Base-by-base conservation (phyloP, 108 stramenopile species). In the Stephanodiscus triporus region DNA sequence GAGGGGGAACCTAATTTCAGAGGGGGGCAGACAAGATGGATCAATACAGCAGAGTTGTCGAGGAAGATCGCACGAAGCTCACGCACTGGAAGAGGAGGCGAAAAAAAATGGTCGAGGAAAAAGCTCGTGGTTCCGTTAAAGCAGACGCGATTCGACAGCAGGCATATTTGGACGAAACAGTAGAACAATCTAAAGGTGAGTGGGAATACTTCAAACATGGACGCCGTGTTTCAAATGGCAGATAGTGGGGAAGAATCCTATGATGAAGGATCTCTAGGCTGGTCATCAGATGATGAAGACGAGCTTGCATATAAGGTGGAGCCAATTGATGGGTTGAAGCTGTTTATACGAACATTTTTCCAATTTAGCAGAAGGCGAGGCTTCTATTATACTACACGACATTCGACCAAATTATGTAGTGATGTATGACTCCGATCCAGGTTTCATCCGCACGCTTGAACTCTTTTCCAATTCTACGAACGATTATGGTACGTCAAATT, bases 371-470 rank as follows among this genome's bases (percentile, higher is more conserved):
- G 90, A 82, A 9, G 86, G 84, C 47, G 86, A 88, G 34, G 85
- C 87, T 22, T 63, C 81, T 22, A 61, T 88, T 47, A 65, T 98
- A 37, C 86, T 98, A 8, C 68, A 90, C 4, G 97, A 98, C 56
- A 61, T 93, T 22, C 63, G 78, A 38, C 98, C 98, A 38, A 65
- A 72, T 36, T 87, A 87, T 49, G 95, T 98, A 22, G 77, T 99
- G 9, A 55, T 97, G 69, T 97, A 95, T 70, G 97, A 99, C 56
- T 84, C 90, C 8, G 96, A 98, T 64, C 71, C 95, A 9, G 66
- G 80, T 38, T 93, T 98, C 50, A 81, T 97, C 43, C 92, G 98
- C 38, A 68, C 90, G 13, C 63, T 99, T 48, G 98, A 99, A 77
- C 85, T 96, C 26, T 85, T 89, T 68, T 73, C 88, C 38, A 81